phyloP scores from a whole-genome alignment of 2,329 filamentous ascomycete species.

The Fusarium palustre region DNA sequence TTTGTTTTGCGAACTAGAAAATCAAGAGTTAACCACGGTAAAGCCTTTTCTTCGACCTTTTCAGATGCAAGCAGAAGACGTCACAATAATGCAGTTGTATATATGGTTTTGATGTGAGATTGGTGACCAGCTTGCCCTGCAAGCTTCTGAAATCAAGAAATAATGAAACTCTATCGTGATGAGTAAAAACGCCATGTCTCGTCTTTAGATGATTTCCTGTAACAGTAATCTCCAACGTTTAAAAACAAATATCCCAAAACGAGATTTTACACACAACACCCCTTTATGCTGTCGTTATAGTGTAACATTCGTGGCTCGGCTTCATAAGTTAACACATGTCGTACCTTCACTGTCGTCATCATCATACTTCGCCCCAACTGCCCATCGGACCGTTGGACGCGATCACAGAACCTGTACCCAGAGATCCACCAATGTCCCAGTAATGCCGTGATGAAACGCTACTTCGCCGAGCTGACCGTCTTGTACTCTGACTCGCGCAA shows the following conservation, averaged over 20 bases:
- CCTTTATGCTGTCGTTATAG: slow-evolving; percentile 26
- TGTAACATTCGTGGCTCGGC: slow-evolving; percentile 14
- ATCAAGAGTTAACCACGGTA: not conserved
- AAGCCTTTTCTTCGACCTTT: not conserved
- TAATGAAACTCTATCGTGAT: slow-evolving; percentile 30
- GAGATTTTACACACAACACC: slow-evolving; percentile 19
- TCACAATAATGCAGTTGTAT: slow-evolving; percentile 3
- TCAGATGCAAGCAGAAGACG: not conserved
- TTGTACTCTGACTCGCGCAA: slow-evolving; percentile 89
- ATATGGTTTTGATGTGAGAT: slow-evolving; percentile 1
- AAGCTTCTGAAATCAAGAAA: slow-evolving; percentile 8
- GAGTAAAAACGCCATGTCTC: slow-evolving; percentile 28
- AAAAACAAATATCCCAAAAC: slow-evolving; percentile 13
- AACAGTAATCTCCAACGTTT: slow-evolving; percentile 36
- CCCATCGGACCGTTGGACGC: slow-evolving; percentile 76
- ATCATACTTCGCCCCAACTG: slow-evolving; percentile 80
- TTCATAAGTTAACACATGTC: slow-evolving; percentile 14
- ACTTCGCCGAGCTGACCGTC: slow-evolving; percentile 74
- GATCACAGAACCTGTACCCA: slow-evolving; percentile 80
- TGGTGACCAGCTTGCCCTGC: slow-evolving; percentile 14
- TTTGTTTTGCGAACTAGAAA: not conserved
- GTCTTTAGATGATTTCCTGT: slow-evolving; percentile 30
- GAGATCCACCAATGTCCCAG: slow-evolving; percentile 88
- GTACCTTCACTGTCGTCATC: slow-evolving; percentile 18
- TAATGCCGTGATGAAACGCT: slow-evolving; percentile 84